Conservation (phyloP, 78 protist genomes). For the Anaeramoeba ignava region DNA sequence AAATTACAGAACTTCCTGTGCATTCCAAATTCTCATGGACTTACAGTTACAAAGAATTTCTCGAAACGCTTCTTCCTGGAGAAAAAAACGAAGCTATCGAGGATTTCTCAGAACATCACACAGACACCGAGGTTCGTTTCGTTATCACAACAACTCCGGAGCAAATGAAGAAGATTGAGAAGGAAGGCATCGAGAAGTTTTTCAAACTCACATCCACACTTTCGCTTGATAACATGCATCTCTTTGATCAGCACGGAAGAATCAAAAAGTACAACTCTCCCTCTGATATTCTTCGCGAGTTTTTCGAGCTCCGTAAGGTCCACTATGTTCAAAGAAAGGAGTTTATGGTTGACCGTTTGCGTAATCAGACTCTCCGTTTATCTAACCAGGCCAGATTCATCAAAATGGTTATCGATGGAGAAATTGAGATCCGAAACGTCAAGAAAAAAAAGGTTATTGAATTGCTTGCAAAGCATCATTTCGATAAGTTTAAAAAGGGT, state of each 20-base stretch:
- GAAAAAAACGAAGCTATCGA: too few species aligned
- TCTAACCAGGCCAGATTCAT: conserved; percentile 4
- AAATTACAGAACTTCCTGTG: not conserved
- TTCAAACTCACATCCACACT: conserved; percentile 45
- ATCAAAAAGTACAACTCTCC: conserved; percentile 53
- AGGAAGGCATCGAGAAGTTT: conserved; percentile 28
- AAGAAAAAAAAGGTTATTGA: not conserved
- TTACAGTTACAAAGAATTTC: not conserved
- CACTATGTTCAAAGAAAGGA: conserved; percentile 60
- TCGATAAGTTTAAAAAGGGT: not conserved
- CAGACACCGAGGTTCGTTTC: conserved; percentile 58
- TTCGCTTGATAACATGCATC: conserved; percentile 57
- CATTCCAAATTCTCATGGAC: not conserved
- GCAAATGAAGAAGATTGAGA: conserved; percentile 13
- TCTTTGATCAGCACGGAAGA: conserved; percentile 62
- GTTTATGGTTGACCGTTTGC: conserved; percentile 2
- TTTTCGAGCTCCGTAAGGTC: conserved; percentile 54
- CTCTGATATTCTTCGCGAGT: conserved; percentile 51
- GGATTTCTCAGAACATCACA: conserved; percentile 65
- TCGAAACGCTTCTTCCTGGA: not conserved
- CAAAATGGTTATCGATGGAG: not conserved
- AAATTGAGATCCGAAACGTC: not conserved
- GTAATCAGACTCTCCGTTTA: not conserved
- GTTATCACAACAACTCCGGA: conserved; percentile 12
- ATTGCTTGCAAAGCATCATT: not conserved